Evolutionary conservation across 2,329 filamentous ascomycete genomes (phyloP), one percentile per base, ranked within the genome.

Genomic region (Exophiala viscosa): DNA sequence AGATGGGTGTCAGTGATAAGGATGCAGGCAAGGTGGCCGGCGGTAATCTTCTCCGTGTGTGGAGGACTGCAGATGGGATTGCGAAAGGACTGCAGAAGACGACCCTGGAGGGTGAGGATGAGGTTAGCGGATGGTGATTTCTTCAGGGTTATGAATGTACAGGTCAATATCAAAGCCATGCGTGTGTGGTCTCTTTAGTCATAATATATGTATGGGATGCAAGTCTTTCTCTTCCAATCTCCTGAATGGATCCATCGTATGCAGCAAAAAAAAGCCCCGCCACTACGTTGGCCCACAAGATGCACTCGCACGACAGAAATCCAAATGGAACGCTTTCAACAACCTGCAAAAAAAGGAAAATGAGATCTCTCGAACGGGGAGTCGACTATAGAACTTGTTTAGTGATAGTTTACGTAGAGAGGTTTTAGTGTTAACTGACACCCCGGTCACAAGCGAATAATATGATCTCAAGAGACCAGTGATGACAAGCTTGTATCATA

Each of bases 11-110:
- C 3, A 87, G 82, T 36, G 87, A 93, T 56, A 70, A 76, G 28
- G 85, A 96, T 67, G 86, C 81, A 1, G 80, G 75, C 14, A 90
- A 90, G 69, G 74, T 96, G 8, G 86, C 84, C 0, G 91, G 91
- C 0, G 80, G 84, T 2, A 96, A 96, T 67, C 59, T 96, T 2
- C 69, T 96, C 52, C 82, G 91, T 15, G 90, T 96, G 5, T 95
- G 90, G 91, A 78, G 73, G 50, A 85, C 87, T 23, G 88, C 86
- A 1, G 91, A 96, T 59, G 73, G 70, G 18, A 84, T 95, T 35
- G 86, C 88, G 5, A 73, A 73, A 39, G 72, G 79, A 66, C 66
- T 95, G 72, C 85, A 89, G 69, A 62, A 71, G 2, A 73, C 73
- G 1, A 82, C 83, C 0, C 76, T 66, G 14, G 58, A 64, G 50